Base-by-base conservation (phyloP, 352 stramenopile species). In the Phytophthora sp. region DNA sequence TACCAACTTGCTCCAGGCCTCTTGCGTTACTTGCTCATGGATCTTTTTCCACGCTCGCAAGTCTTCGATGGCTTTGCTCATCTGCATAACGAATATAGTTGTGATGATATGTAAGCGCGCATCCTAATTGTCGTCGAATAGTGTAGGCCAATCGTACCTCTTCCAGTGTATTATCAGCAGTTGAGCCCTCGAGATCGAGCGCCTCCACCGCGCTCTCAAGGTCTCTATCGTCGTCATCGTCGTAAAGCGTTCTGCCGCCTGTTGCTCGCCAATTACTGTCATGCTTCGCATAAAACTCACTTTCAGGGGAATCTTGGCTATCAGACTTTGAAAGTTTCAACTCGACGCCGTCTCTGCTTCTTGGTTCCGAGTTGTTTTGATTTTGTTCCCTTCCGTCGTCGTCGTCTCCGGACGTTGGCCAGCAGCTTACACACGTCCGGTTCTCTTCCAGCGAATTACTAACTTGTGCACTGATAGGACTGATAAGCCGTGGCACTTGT, bases 401-500 rank as follows among this genome's bases (percentile, higher is more conserved):
- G 13, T 57, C 7, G 11, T 12, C 15, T 30, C 15, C 33, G 4
- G 24, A 20, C n/a, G 11, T 54, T 15, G 52, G 61, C 11, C 16
- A 38, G 6, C 11, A 13, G n/a, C 20, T 61, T 29, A 49, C 13
- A 46, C 18, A 42, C 2, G 46, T 47, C 12, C 21, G 3, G 33
- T 49, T 73, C 2, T 69, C 35, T 24, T 18, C 13, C 20, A 62
- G 15, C 18, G 35, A 39, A 41, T 26, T 16, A 12, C 35, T 59
- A 23, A 39, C 21, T 2, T 45, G 36, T 20, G 62, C 27, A 21
- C 44, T 67, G 27, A 84, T 80, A 1, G 80, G 80, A 63, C 76
- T 89, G 35, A 77, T 59, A 21, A 89, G 52, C 18, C 78, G 72
- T 6, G 80, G 76, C 21, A 88, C 76, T 2, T 68, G 65, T 16